These are phyloP conservation scores for Vitis cinerea DNA, from an alignment of 164 flowering plant genomes.

Conservation along the genomic window DNA sequence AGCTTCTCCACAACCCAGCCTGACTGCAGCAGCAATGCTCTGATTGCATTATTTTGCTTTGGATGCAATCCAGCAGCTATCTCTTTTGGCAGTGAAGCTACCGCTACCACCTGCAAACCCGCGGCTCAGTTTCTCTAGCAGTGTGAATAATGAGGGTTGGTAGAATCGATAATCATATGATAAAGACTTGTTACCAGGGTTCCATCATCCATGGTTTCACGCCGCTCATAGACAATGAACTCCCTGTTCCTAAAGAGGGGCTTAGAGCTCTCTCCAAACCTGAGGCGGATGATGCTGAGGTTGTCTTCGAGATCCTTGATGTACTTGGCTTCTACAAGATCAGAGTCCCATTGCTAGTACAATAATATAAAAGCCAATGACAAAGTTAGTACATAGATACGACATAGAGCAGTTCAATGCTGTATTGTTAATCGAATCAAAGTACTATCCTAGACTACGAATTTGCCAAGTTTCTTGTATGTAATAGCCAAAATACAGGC, in stretches of 20 bases:
- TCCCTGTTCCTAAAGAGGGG: slow-evolving; percentile 81
- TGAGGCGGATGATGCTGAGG: slow-evolving; percentile 71
- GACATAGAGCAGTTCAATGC: no score
- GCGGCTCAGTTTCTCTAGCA: no score
- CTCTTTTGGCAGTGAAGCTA: slow-evolving; percentile 88
- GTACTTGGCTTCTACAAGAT: slow-evolving; percentile 76
- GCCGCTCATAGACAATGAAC: slow-evolving; percentile 80
- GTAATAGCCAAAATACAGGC: neutral
- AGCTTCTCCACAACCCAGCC: slow-evolving; percentile 94
- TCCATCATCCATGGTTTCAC: slow-evolving; percentile 93
- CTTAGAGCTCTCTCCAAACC: slow-evolving; percentile 67
- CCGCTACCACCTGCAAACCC: slow-evolving; percentile 71
- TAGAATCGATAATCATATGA: no score
- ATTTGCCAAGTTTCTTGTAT: neutral
- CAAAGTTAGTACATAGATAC: neutral
- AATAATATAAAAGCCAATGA: neutral
- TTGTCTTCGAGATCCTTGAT: slow-evolving; percentile 73
- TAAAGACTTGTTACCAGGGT: slow-evolving; percentile 49
- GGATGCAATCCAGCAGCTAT: slow-evolving; percentile 88
- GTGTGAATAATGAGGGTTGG: no score
- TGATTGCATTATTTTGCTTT: slow-evolving; percentile 59
- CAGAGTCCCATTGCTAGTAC: slow-evolving; percentile 81
- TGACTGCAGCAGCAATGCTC: slow-evolving; percentile 78
- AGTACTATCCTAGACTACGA: neutral
- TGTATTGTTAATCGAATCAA: neutral